Percentiles rank a stretch among this genome's conserved stretches.
Evolutionary conservation across 768 basidiomycete species (phyloP).

Genomic region (Russula emetica): DNA sequence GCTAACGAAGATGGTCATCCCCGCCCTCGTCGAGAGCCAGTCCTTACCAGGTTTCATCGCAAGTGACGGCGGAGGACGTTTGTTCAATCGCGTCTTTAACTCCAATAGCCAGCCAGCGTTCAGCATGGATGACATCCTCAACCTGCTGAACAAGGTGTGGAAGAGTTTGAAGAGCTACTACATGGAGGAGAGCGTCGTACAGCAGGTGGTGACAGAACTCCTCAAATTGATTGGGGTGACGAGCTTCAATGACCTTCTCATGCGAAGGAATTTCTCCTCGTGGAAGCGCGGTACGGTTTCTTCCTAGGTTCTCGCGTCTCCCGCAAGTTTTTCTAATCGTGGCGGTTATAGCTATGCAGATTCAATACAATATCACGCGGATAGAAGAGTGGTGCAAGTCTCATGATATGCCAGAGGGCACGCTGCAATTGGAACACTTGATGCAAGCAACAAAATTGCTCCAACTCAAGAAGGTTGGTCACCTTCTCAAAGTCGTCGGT

Average conservation of each 20-base stretch:
- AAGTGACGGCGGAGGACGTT: constrained; percentile 84
- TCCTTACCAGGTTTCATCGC: constrained; percentile 97
- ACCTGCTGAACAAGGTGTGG: constrained; percentile 96
- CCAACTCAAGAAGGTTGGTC: constrained; percentile 88
- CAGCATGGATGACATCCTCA: constrained; percentile 97
- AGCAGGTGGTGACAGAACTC: constrained; percentile 91
- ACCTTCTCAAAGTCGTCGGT: not conserved
- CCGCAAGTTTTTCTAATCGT: not conserved
- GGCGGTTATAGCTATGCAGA: constrained; percentile 84
- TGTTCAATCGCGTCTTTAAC: constrained; percentile 91
- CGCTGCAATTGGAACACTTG: constrained; percentile 93
- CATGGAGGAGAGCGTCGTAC: constrained; percentile 94
- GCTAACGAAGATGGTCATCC: constrained; percentile 95
- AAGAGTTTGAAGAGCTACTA: constrained; percentile 98
- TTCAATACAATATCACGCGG: constrained; percentile 97
- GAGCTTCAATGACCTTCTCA: constrained; percentile 96
- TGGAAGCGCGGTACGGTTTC: constrained; percentile 91
- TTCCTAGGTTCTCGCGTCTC: not conserved
- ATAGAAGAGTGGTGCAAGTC: constrained; percentile 99
- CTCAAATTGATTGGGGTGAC: constrained; percentile 94
- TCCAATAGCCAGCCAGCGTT: constrained; percentile 84
- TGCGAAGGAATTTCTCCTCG: constrained; percentile 98
- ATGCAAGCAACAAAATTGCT: constrained; percentile 99
- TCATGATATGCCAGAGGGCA: constrained; percentile 98
- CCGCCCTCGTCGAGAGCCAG: constrained; percentile 97